A percentile compares a stretch with the other conserved stretches of the same genome.
These are phyloP conservation scores for Lachnellula cervina DNA, from an alignment of 2,329 filamentous ascomycete genomes.

Conservation along the genomic window DNA sequence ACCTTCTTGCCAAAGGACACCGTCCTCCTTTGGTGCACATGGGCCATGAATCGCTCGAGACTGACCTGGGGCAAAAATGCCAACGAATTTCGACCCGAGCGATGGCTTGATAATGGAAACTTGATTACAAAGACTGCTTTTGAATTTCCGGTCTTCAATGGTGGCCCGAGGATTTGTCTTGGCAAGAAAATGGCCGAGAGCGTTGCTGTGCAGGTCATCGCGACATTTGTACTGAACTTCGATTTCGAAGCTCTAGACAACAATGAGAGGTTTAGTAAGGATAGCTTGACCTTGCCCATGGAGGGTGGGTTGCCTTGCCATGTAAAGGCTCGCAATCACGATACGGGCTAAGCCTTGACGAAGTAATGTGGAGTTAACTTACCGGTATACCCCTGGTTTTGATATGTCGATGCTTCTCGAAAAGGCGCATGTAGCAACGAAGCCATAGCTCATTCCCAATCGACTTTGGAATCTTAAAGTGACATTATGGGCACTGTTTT, in stretches of 20 bases:
- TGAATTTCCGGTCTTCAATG: constrained; percentile 63
- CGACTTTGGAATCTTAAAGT: background rate
- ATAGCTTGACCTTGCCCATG: constrained; percentile 61
- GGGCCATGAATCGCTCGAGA: constrained; percentile 57
- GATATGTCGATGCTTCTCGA: too few species aligned
- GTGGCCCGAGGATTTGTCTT: constrained; percentile 55
- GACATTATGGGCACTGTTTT: background rate
- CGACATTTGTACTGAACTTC: constrained; percentile 44
- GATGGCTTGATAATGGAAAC: constrained; percentile 47
- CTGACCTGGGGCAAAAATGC: constrained; percentile 54
- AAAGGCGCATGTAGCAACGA: too few species aligned
- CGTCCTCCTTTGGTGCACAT: constrained; percentile 59
- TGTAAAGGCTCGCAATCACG: constrained; percentile 10
- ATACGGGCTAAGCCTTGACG: background rate
- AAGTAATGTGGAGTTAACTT: background rate
- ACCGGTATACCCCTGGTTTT: background rate
- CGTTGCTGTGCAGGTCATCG: constrained; percentile 52
- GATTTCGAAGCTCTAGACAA: constrained; percentile 42
- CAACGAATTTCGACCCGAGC: constrained; percentile 49
- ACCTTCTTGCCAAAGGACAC: constrained; percentile 50
- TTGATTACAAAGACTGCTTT: constrained; percentile 43
- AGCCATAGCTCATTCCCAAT: background rate
- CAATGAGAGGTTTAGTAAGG: constrained; percentile 49
- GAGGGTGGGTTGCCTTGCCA: constrained; percentile 49
- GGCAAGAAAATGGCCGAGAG: constrained; percentile 62